Evolutionary conservation across 495 filamentous ascomycete species (phyloP).

Genomic region (Penicillium taxi): DNA sequence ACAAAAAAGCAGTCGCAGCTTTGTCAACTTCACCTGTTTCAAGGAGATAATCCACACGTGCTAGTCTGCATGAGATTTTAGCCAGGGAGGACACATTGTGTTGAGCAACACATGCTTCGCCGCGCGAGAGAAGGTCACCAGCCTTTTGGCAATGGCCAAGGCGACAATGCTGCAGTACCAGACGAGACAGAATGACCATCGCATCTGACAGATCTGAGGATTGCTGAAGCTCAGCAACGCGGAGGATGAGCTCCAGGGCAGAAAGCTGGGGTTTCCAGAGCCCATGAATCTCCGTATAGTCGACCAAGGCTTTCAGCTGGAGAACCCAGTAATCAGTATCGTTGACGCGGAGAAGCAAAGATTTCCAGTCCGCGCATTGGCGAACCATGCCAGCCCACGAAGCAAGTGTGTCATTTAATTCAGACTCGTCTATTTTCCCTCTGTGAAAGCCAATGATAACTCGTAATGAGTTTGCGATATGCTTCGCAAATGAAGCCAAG

Average conservation of each 20-base stretch:
- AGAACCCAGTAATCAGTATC: slow-evolving; percentile 50
- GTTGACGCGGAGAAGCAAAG: slow-evolving; percentile 51
- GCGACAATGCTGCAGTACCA: slow-evolving; percentile 65
- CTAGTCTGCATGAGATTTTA: slow-evolving; percentile 54
- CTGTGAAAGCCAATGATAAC: slow-evolving; percentile 49
- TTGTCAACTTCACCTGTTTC: slow-evolving; percentile 55
- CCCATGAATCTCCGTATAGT: slow-evolving; percentile 74
- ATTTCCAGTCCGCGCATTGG: slow-evolving; percentile 37
- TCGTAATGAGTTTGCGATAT: slow-evolving; percentile 50
- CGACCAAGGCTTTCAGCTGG: slow-evolving; percentile 60
- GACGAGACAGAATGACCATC: slow-evolving; percentile 47
- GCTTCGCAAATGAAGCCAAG: slow-evolving; percentile 43
- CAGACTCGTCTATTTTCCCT: slow-evolving; percentile 35
- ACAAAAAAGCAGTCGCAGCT: slow-evolving; percentile 30
- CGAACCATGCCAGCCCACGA: slow-evolving; percentile 32
- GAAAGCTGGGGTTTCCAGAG: slow-evolving; percentile 46
- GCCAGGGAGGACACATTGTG: slow-evolving; percentile 34
- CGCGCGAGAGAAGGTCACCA: slow-evolving; percentile 52
- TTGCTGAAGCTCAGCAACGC: slow-evolving; percentile 46
- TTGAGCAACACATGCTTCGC: slow-evolving; percentile 40
- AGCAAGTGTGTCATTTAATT: slow-evolving; percentile 37
- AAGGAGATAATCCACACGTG: slow-evolving; percentile 66
- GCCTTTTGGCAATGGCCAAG: slow-evolving; percentile 74
- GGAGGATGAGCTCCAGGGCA: slow-evolving; percentile 39
- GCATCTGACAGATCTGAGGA: slow-evolving; percentile 46